Conservation (phyloP, 345 rosid species). For the Eucalyptus pauciflora region DNA sequence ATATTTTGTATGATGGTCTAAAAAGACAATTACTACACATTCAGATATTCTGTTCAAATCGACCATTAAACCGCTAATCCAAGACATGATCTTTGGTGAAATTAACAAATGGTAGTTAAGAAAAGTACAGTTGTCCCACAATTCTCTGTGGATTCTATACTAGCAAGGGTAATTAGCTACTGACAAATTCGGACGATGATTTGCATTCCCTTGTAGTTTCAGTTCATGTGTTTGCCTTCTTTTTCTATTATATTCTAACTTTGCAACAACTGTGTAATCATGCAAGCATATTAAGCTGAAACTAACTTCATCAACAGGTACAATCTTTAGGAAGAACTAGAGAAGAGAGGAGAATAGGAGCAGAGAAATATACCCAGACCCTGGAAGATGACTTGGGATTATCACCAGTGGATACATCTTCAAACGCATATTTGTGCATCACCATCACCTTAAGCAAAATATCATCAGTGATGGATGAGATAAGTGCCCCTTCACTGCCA, state of each 20-base stretch:
- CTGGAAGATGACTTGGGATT: not conserved
- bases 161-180: not conserved
- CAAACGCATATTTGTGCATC: fast-evolving
- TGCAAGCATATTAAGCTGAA: not conserved
- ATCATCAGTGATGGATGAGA: fast-evolving
- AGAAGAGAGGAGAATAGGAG: not conserved
- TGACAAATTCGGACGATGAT: no score
- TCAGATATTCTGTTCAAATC: no score
- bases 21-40: no score
- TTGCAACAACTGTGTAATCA: no score
- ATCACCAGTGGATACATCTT: no score
- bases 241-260: not conserved
- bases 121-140: no score
- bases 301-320: not conserved
- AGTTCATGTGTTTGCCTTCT: not conserved
- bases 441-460: not conserved
- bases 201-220: not conserved
- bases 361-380: not conserved
- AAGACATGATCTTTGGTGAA: no score
- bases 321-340: not conserved
- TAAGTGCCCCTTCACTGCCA: not conserved
- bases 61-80: no score
- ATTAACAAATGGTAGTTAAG: no score
- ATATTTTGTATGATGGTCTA: no score
- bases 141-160: no score